Percentiles rank a stretch among this genome's conserved stretches.
phyloP scores from a whole-genome alignment of 345 rosid species.

The Syzygium aqueum region DNA sequence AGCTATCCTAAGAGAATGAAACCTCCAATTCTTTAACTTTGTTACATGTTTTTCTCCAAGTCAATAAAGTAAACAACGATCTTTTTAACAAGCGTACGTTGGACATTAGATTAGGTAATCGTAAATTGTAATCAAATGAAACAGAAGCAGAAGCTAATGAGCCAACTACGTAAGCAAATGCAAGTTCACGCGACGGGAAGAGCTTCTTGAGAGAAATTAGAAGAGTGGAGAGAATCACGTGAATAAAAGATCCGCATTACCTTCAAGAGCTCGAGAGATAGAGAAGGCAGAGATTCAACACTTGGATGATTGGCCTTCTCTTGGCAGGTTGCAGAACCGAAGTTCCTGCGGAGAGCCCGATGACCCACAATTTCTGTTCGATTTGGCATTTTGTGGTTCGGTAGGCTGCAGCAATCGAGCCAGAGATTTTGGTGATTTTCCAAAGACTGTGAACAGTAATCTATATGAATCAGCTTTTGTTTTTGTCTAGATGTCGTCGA shows the following conservation, averaged over 20 bases:
- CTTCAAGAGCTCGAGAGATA: no score
- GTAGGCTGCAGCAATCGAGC: not conserved
- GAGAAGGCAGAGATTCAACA: no score
- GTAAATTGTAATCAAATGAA: slow-evolving; percentile 2
- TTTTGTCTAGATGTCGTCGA: not conserved
- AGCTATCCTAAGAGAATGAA: slow-evolving; percentile 37
- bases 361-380: not conserved
- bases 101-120: slow-evolving; percentile 1
- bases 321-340: no score
- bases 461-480: not conserved
- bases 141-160: not conserved
- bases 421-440: not conserved
- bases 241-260: no score
- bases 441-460: not conserved
- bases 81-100: not conserved
- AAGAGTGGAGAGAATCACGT: no score
- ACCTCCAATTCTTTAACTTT: slow-evolving; percentile 41
- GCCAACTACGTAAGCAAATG: no score
- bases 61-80: slow-evolving; percentile 9
- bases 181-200: no score
- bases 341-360: not conserved
- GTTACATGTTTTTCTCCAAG: slow-evolving; percentile 24
- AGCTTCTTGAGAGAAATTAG: no score
- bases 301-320: no score
- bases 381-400: not conserved